Evolutionary conservation across 176 grass and related monocot species (phyloP).

Genomic region (Aegilops tauschii): DNA sequence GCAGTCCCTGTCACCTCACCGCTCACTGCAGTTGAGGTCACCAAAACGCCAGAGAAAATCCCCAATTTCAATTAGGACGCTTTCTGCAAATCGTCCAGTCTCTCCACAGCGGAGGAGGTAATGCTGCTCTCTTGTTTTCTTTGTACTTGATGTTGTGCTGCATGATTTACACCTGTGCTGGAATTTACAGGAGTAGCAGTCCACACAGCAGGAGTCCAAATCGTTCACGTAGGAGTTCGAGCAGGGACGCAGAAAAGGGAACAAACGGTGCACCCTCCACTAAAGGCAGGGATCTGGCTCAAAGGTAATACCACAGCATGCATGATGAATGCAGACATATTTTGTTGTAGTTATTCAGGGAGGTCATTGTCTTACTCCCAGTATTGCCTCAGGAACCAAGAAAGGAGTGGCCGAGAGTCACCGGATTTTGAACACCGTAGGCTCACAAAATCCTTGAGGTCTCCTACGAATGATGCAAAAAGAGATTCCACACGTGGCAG

Average conservation of each 20-base stretch:
- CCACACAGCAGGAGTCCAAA: slow-evolving; percentile 55
- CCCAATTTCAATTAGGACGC: slow-evolving; percentile 33
- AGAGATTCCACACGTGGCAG: slow-evolving; percentile 14
- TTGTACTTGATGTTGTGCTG: slow-evolving; percentile 10
- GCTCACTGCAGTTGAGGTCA: slow-evolving; percentile 26
- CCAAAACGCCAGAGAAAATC: slow-evolving; percentile 42
- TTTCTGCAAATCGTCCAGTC: slow-evolving; percentile 32
- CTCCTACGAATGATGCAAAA: slow-evolving; percentile 33
- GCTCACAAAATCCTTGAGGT: slow-evolving; percentile 31
- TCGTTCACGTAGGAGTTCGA: slow-evolving; percentile 42
- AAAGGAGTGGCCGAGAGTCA: slow-evolving; percentile 31
- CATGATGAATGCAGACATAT: background rate
- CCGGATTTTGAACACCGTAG: slow-evolving; percentile 18
- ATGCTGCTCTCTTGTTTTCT: background rate
- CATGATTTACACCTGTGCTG: background rate
- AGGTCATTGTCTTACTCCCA: slow-evolving; percentile 19
- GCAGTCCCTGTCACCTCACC: slow-evolving; percentile 20
- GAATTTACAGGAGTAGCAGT: slow-evolving; percentile 54
- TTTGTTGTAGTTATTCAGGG: slow-evolving; percentile 10
- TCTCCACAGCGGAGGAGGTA: slow-evolving; percentile 58
- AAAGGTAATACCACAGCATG: slow-evolving; percentile 44
- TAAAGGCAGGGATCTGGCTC: slow-evolving; percentile 35
- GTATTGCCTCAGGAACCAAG: slow-evolving; percentile 41
- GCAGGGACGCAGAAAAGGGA: slow-evolving; percentile 47
- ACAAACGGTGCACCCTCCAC: slow-evolving; percentile 33